phyloP scores from a whole-genome alignment of 1,284 basidiomycete genomes.

The Heterobasidion occidentale region DNA sequence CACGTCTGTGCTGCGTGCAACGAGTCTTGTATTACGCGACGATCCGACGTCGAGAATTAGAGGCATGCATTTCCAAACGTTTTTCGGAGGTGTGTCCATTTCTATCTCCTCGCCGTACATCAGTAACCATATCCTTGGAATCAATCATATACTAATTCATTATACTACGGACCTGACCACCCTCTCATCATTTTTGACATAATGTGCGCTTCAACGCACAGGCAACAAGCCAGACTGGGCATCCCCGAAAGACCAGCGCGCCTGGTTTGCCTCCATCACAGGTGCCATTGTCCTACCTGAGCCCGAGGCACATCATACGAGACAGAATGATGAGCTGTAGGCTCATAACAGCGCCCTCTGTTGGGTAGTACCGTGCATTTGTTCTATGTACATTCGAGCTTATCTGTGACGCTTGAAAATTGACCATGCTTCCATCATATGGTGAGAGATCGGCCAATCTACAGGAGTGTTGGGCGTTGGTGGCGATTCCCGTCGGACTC shows the following conservation, averaged over 20 bases:
- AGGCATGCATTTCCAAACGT: constrained; percentile 65
- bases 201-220: constrained; percentile 13
- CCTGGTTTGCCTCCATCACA: constrained; percentile 58
- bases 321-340: background rate
- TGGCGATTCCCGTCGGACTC: too few species aligned
- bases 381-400: too few species aligned
- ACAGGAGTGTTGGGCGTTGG: too few species aligned
- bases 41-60: constrained; percentile 35
- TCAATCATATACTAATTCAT: background rate
- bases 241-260: constrained; percentile 52
- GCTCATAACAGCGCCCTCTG: too few species aligned
- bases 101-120: background rate
- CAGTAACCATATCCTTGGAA: background rate
- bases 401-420: too few species aligned
- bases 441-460: too few species aligned
- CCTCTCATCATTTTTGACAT: background rate
- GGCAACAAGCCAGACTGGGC: constrained; percentile 53
- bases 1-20: constrained; percentile 34
- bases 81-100: constrained; percentile 53
- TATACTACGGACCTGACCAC: background rate
- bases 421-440: too few species aligned
- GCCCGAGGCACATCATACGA: background rate
- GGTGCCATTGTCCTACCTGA: constrained; percentile 25
- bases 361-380: too few species aligned
- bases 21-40: constrained; percentile 36